Percentiles rank a stretch among this genome's conserved stretches.
Evolutionary conservation across 164 flowering plant species (phyloP).

Genomic region (Chimonanthus praecox): DNA sequence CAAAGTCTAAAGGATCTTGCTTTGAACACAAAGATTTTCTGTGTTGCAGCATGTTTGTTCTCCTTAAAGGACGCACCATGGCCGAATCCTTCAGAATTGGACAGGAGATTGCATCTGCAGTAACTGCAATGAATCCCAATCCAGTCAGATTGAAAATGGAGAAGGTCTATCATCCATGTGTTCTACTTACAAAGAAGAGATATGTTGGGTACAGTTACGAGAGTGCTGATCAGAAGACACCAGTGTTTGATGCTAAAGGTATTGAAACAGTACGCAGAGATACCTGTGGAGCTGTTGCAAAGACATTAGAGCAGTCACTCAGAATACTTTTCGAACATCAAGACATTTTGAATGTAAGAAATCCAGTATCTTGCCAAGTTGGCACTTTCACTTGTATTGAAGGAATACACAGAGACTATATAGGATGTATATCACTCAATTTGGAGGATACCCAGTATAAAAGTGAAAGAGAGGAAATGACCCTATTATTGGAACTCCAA

Average conservation of each 20-base stretch:
- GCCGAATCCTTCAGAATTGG: conserved; percentile 70
- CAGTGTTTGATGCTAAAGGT: conserved; percentile 92
- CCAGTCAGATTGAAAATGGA: conserved; percentile 92
- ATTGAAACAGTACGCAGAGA: conserved; percentile 98
- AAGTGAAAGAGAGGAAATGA: too few relatives aligned
- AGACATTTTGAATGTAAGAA: conserved; percentile 53
- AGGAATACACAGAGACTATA: too few relatives aligned
- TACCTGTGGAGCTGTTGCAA: conserved; percentile 86
- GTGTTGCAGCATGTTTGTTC: conserved; percentile 87
- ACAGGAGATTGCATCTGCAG: conserved; percentile 73
- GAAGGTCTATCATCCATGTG: conserved; percentile 83
- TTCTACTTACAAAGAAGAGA: conserved; percentile 90
- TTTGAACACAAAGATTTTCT: not conserved
- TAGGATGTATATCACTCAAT: too few relatives aligned
- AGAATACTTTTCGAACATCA: conserved; percentile 66
- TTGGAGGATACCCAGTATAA: too few relatives aligned
- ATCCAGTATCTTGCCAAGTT: not conserved
- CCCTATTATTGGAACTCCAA: too few relatives aligned
- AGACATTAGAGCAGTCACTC: conserved; percentile 78
- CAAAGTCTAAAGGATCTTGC: not conserved
- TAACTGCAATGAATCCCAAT: conserved; percentile 76
- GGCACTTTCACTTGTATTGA: too few relatives aligned
- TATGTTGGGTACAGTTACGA: conserved; percentile 98
- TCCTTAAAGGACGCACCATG: conserved; percentile 70
- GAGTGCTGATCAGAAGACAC: conserved; percentile 63